Evolutionary conservation across 495 filamentous ascomycete species (phyloP).

Genomic region (Bathelium albidoporum): DNA sequence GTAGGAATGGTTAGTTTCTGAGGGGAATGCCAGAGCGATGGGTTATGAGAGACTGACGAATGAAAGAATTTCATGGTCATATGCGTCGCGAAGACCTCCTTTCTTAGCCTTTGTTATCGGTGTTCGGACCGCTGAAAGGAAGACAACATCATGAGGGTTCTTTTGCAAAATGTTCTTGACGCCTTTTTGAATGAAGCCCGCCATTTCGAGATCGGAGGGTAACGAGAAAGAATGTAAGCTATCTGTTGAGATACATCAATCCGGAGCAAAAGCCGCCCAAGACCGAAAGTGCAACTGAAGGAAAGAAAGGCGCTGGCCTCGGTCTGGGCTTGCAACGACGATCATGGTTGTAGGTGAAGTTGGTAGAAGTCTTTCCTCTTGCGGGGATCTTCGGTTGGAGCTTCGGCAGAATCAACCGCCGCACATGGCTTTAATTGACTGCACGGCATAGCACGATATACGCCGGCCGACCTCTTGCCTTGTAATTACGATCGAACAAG

Average conservation of each 20-base stretch:
- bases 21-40: too few species aligned
- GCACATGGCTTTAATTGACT: not conserved
- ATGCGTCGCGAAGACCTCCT: slow-evolving; percentile 75
- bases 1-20: not conserved
- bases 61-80: slow-evolving; percentile 80
- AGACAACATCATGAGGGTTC: slow-evolving; percentile 70
- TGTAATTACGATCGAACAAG: too few species aligned
- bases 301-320: not conserved
- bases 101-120: slow-evolving; percentile 34
- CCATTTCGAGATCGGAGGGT: slow-evolving; percentile 30
- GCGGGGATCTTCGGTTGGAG: slow-evolving; percentile 1
- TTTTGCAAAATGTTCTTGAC: slow-evolving; percentile 70
- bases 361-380: not conserved
- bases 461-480: too few species aligned
- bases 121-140: slow-evolving; percentile 40
- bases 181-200: slow-evolving; percentile 50
- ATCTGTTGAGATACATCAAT: not conserved
- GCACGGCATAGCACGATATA: too few species aligned
- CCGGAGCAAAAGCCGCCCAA: not conserved
- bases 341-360: not conserved
- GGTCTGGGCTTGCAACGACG: not conserved
- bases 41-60: slow-evolving; percentile 32
- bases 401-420: not conserved
- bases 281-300: not conserved
- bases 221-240: not conserved